phyloP scores from a whole-genome alignment of 116 monocot species.

The Cymodocea nodosa region DNA sequence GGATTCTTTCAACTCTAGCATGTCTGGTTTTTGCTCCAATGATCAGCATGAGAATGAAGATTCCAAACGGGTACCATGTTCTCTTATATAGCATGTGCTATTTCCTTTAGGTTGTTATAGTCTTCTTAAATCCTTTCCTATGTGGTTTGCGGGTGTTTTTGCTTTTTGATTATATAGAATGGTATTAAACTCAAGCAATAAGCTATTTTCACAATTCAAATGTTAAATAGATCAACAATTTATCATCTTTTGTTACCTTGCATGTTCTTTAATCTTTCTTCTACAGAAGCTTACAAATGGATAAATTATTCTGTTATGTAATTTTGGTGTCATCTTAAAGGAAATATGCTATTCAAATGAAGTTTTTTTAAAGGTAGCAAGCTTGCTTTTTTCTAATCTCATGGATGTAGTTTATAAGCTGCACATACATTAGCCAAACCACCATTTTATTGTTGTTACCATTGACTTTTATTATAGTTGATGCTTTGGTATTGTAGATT shows the following conservation, averaged over 20 bases:
- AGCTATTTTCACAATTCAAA: neutral
- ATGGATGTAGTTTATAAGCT: too few species aligned
- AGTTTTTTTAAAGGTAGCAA: too few species aligned
- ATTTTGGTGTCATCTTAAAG: too few species aligned
- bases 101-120: neutral
- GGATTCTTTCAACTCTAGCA: conserved; percentile 57
- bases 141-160: neutral
- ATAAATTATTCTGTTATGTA: too few species aligned
- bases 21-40: conserved; percentile 46
- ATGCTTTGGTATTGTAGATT: too few species aligned
- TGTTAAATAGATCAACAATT: neutral
- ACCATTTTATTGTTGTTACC: too few species aligned
- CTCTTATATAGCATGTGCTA: neutral
- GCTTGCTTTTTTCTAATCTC: too few species aligned
- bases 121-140: neutral
- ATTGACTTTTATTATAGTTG: too few species aligned
- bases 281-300: neutral
- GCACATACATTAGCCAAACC: too few species aligned
- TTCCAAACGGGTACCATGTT: conserved; percentile 33
- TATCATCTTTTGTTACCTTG: neutral
- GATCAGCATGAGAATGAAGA: conserved; percentile 48
- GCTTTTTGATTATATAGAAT: neutral
- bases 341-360: too few species aligned
- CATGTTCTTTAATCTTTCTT: neutral
- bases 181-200: too few species aligned